These are phyloP conservation scores for Gymnopus androsaceus DNA, from an alignment of 1,284 basidiomycete species.

Conservation along the genomic window DNA sequence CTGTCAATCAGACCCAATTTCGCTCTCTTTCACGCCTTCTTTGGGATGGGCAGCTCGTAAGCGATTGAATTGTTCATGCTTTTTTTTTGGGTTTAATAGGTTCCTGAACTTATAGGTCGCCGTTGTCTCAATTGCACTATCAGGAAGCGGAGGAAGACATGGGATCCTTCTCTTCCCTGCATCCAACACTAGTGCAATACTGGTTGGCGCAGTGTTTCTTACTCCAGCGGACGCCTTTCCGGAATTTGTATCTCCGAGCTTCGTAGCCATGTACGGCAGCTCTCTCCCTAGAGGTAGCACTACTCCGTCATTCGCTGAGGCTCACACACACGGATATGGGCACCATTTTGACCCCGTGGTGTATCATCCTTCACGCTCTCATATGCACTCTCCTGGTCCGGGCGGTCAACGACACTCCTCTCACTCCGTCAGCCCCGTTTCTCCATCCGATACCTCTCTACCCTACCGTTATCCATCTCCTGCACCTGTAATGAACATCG, in stretches of 20 bases:
- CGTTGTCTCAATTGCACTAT: constrained; percentile 41
- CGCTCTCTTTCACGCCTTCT: constrained; percentile 53
- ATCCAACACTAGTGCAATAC: constrained; percentile 52
- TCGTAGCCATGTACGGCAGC: neutral
- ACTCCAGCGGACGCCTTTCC: constrained; percentile 45
- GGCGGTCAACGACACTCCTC: constrained; percentile 3
- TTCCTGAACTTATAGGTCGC: constrained; percentile 44
- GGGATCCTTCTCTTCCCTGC: constrained; percentile 64
- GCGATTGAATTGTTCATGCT: constrained; percentile 19
- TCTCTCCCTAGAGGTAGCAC: constrained; percentile 5
- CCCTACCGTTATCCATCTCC: constrained; percentile 6
- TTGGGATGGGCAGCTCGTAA: constrained; percentile 53
- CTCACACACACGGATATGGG: constrained; percentile 4
- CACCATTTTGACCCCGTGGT: neutral
- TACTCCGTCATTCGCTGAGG: constrained; percentile 12
- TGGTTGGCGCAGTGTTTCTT: constrained; percentile 61
- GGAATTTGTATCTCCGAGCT: constrained; percentile 40
- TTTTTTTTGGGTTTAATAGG: constrained; percentile 11
- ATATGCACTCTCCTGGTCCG: neutral
- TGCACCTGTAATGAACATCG: too few species aligned
- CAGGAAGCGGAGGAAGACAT: constrained; percentile 28
- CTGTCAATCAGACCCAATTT: constrained; percentile 55
- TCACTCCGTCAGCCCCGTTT: constrained; percentile 6
- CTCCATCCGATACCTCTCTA: constrained; percentile 3
- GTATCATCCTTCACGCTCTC: constrained; percentile 2